phyloP scores from a whole-genome alignment of 805 yeast species.

The Candida piceae region DNA sequence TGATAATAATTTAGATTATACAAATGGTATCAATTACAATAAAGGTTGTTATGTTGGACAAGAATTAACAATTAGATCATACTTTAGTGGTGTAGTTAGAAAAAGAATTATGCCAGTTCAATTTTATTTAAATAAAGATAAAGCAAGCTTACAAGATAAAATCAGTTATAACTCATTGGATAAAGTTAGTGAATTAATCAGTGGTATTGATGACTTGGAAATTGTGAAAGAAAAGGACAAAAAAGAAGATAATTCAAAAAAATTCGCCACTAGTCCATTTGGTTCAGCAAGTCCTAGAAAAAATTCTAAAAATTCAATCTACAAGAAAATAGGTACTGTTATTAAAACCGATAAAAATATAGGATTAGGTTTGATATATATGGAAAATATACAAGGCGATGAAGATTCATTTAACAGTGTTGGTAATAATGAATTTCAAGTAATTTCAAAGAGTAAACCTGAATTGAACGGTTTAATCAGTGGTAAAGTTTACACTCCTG shows the following conservation, averaged over 20 bases:
- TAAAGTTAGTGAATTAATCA: conserved; percentile 1
- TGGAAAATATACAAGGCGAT: conserved; percentile 27
- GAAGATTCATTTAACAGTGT: conserved; percentile 14
- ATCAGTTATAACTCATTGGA: conserved; percentile 5
- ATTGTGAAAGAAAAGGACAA: conserved; percentile 7
- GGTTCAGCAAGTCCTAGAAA: conserved; percentile 17
- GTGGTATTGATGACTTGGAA: conserved; percentile 14
- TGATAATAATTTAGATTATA: conserved; percentile 76
- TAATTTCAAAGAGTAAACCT: conserved; percentile 14
- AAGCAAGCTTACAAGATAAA: not conserved
- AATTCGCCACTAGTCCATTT: conserved; percentile 8
- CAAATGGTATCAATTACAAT: conserved; percentile 75
- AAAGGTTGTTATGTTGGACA: conserved; percentile 98
- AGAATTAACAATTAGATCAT: conserved; percentile 86
- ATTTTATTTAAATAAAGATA: conserved; percentile 21
- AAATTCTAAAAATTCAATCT: conserved; percentile 23
- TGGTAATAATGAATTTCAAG: conserved; percentile 19
- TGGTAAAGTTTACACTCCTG: conserved; percentile 54
- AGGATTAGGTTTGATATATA: conserved; percentile 60
- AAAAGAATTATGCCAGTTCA: conserved; percentile 75
- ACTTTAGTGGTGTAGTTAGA: conserved; percentile 75
- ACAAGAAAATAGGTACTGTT: conserved; percentile 56
- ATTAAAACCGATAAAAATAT: conserved; percentile 50
- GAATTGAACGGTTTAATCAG: conserved; percentile 29
- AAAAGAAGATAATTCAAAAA: not conserved